Conservation (phyloP, 2,329 filamentous ascomycete species). For the Orbilia blumenaviensis region DNA sequence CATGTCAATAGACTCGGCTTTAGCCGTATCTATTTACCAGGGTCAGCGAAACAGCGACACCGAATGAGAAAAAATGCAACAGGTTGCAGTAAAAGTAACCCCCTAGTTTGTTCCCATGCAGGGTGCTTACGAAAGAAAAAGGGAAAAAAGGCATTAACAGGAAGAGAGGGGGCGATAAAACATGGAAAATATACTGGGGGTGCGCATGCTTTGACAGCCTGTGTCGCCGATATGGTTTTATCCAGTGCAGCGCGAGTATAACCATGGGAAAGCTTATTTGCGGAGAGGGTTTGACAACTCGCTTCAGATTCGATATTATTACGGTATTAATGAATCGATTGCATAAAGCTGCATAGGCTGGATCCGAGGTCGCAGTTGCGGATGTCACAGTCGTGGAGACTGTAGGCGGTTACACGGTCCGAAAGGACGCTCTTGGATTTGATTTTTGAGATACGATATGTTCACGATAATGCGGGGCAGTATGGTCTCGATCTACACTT, state of each 20-base stretch:
- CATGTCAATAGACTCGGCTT: slow-evolving; percentile 34
- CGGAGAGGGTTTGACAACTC: slow-evolving; percentile 5
- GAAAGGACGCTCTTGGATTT: slow-evolving; percentile 7
- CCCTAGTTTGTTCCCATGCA: background rate
- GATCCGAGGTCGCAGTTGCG: slow-evolving; percentile 25
- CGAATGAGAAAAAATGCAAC: background rate
- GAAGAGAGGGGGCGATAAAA: background rate
- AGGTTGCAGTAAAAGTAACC: background rate
- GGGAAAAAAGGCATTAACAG: background rate
- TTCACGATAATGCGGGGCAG: slow-evolving; percentile 12
- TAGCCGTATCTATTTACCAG: slow-evolving; percentile 33
- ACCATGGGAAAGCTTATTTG: slow-evolving; percentile 20
- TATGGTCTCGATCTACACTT: background rate
- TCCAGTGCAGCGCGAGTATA: background rate
- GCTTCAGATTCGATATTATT: background rate
- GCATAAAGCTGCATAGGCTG: slow-evolving; percentile 9
- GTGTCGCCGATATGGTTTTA: slow-evolving; percentile 11
- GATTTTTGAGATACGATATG: background rate
- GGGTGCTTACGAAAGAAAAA: slow-evolving; percentile 9
- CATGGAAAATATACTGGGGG: background rate
- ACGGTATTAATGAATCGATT: slow-evolving; percentile 1
- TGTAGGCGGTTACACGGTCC: slow-evolving; percentile 43
- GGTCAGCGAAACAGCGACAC: slow-evolving; percentile 11
- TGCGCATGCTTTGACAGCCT: background rate
- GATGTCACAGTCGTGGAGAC: slow-evolving; percentile 11